Percentiles rank a stretch among this genome's conserved stretches.
phyloP scores from a whole-genome alignment of 805 yeast species.

The Suhomyces tanzawaensis region DNA sequence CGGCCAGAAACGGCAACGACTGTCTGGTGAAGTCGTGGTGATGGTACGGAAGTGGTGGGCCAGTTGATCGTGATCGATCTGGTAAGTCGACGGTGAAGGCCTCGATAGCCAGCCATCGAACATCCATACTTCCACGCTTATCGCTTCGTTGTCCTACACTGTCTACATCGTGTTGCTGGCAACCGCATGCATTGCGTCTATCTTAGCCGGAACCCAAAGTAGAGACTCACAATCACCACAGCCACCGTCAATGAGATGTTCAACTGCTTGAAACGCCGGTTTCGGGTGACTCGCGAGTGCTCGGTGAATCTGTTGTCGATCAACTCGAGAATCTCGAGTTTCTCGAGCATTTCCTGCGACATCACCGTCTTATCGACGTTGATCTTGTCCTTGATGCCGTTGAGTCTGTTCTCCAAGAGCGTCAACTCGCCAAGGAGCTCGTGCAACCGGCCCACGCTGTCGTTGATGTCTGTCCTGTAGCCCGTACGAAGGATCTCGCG shows the following conservation, averaged over 20 bases:
- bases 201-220: conserved; percentile 9
- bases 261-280: conserved; percentile 30
- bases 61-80: too few species aligned
- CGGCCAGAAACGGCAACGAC: too few species aligned
- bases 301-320: conserved; percentile 27
- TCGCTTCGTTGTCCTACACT: too few species aligned
- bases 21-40: too few species aligned
- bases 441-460: conserved; percentile 25
- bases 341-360: conserved; percentile 23
- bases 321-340: conserved; percentile 31
- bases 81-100: too few species aligned
- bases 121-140: too few species aligned
- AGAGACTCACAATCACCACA: conserved; percentile 18
- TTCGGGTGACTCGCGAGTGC: conserved; percentile 23
- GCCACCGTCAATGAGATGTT: conserved; percentile 16
- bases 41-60: too few species aligned
- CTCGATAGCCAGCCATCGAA: too few species aligned
- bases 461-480: conserved; percentile 26
- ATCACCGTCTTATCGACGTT: conserved; percentile 24
- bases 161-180: too few species aligned
- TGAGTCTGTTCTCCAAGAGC: conserved; percentile 26
- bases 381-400: conserved; percentile 21
- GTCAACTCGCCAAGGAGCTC: conserved; percentile 25
- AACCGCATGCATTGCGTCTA: too few species aligned
- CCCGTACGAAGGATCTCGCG: conserved; percentile 16